A percentile compares a stretch with the other conserved stretches of the same genome.
Evolutionary conservation across 306 rosid species (phyloP).

Genomic region (Senna tora): DNA sequence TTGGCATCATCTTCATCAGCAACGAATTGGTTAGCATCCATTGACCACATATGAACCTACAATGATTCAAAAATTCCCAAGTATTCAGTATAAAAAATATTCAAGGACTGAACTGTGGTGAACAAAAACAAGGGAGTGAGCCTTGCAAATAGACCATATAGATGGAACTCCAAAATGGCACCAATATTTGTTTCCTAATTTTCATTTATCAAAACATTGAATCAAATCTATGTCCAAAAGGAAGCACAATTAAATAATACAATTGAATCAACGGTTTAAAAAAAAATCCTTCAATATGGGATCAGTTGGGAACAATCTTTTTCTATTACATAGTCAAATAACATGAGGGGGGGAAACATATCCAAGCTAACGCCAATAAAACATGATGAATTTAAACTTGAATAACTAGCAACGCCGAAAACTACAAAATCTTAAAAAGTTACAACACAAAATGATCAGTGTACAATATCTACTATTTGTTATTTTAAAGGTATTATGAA

Average conservation of each 20-base stretch:
- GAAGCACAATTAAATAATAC: background rate
- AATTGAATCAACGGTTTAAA: background rate
- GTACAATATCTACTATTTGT: background rate
- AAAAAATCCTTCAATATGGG: background rate
- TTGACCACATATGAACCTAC: slow-evolving; percentile 80
- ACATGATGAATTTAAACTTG: slow-evolving; percentile 10
- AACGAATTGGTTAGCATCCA: slow-evolving; percentile 81
- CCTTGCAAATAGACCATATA: slow-evolving; percentile 7
- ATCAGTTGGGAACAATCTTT: slow-evolving; percentile 5
- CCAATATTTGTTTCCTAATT: slow-evolving; percentile 8
- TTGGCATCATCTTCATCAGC: slow-evolving; percentile 89
- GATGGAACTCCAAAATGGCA: slow-evolving; percentile 15
- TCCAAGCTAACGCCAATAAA: slow-evolving; percentile 27
- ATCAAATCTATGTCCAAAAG: slow-evolving; percentile 24
- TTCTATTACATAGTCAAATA: background rate
- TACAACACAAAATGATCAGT: background rate
- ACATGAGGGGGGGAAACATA: background rate
- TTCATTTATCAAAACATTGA: background rate
- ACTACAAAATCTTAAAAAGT: background rate
- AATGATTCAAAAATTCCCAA: slow-evolving; percentile 14
- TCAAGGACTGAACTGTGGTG: background rate
- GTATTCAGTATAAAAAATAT: slow-evolving; percentile 16
- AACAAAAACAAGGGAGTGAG: background rate
- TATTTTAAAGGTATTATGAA: slow-evolving; percentile 6
- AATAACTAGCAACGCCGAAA: background rate